A percentile compares a stretch with the other conserved stretches of the same genome.
These are phyloP conservation scores for Trametes gibbosa DNA, from an alignment of 768 basidiomycete species.

Conservation along the genomic window DNA sequence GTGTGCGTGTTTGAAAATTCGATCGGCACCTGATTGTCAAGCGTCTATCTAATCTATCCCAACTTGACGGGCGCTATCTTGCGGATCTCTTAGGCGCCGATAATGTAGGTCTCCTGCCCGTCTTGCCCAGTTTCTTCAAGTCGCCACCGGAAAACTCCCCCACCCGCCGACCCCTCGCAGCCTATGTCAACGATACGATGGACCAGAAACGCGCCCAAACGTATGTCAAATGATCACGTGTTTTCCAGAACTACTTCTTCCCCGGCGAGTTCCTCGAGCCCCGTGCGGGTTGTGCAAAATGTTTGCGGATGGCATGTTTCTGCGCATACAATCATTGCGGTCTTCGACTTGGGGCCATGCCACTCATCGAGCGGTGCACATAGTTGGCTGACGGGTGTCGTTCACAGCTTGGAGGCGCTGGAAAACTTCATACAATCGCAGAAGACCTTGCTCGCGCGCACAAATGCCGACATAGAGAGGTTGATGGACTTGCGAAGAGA, in stretches of 20 bases:
- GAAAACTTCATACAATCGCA: slow-evolving; percentile 63
- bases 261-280: not conserved
- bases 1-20: no score
- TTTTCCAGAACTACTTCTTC: not conserved
- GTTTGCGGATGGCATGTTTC: not conserved
- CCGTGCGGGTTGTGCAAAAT: not conserved
- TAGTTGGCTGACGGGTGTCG: not conserved
- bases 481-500: slow-evolving; percentile 46
- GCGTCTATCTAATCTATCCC: no score
- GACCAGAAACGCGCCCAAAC: slow-evolving; percentile 14
- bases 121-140: not conserved
- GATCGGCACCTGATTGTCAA: no score
- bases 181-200: slow-evolving; percentile 12
- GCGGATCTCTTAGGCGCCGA: not conserved
- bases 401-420: slow-evolving; percentile 58
- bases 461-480: slow-evolving; percentile 59
- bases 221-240: not conserved
- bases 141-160: not conserved
- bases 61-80: no score
- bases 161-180: not conserved
- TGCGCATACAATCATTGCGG: no score
- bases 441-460: slow-evolving; percentile 53
- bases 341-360: no score
- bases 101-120: no score
- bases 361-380: not conserved